These are phyloP conservation scores for Diaporthe capsici DNA, from an alignment of 2,329 filamentous ascomycete genomes.

Conservation along the genomic window DNA sequence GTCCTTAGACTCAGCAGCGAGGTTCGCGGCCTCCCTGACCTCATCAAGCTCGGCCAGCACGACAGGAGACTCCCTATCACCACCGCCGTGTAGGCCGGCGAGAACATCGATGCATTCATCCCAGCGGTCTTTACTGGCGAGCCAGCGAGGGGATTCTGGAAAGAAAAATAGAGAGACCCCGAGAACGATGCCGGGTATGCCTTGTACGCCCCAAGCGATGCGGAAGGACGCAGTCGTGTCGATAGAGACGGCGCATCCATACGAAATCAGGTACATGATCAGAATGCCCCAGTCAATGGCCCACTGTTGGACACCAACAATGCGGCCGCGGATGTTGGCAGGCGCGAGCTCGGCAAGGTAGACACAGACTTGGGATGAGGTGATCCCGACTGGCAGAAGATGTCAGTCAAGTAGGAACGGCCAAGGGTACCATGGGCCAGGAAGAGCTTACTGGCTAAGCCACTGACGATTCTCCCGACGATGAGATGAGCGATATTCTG, in stretches of 20 bases:
- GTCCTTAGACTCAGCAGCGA: conserved; percentile 55
- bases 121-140: conserved; percentile 77
- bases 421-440: background rate
- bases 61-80: conserved; percentile 68
- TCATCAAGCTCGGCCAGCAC: conserved; percentile 41
- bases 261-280: conserved; percentile 57
- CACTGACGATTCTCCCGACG: conserved; percentile 78
- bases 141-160: conserved; percentile 77
- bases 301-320: conserved; percentile 78
- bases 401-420: background rate
- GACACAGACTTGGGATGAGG: conserved; percentile 78
- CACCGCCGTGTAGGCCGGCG: conserved; percentile 70
- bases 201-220: conserved; percentile 74
- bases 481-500: conserved; percentile 79
- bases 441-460: conserved; percentile 57
- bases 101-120: conserved; percentile 74
- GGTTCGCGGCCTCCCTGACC: conserved; percentile 53
- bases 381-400: conserved; percentile 75
- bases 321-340: conserved; percentile 69
- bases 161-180: conserved; percentile 72
- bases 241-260: conserved; percentile 53
- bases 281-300: conserved; percentile 80
- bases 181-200: conserved; percentile 66
- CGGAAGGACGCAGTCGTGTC: conserved; percentile 69
- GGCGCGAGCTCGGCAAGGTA: conserved; percentile 78